Percentiles rank a stretch among this genome's conserved stretches.
phyloP scores from a whole-genome alignment of 1,284 basidiomycete species.

The Leccinum angustisporum region DNA sequence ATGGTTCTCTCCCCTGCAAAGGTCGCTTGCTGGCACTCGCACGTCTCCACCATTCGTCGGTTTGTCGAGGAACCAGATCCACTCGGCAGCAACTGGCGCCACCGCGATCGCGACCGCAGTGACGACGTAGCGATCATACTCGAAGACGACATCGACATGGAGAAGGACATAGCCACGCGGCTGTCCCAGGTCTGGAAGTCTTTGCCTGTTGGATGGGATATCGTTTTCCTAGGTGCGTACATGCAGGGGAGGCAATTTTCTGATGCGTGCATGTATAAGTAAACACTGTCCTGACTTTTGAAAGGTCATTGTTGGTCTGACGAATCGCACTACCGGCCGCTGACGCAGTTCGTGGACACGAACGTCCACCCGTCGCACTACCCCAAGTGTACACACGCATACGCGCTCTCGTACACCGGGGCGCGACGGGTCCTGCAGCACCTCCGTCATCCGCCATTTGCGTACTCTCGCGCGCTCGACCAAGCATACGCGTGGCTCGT shows the following conservation, averaged over 20 bases:
- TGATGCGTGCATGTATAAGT: neutral
- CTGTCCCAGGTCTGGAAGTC: slow-evolving; percentile 52
- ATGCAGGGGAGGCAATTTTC: neutral
- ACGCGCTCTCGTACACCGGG: slow-evolving; percentile 47
- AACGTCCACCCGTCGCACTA: slow-evolving; percentile 53
- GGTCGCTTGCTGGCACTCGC: slow-evolving; percentile 76
- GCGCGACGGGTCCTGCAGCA: slow-evolving; percentile 44
- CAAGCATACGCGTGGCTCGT: slow-evolving; percentile 74
- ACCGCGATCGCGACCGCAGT: slow-evolving; percentile 12
- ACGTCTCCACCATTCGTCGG: slow-evolving; percentile 52
- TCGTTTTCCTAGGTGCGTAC: slow-evolving; percentile 68
- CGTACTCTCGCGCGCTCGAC: slow-evolving; percentile 75
- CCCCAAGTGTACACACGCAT: slow-evolving; percentile 72
- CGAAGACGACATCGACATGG: slow-evolving; percentile 82
- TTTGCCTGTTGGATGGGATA: slow-evolving; percentile 70
- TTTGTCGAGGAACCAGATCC: slow-evolving; percentile 36
- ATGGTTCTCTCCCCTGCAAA: slow-evolving; percentile 55
- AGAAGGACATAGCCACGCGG: slow-evolving; percentile 57
- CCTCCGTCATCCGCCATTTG: slow-evolving; percentile 61
- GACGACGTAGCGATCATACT: slow-evolving; percentile 52
- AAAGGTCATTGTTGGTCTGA: slow-evolving; percentile 75
- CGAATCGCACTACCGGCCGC: slow-evolving; percentile 41
- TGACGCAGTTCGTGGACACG: slow-evolving; percentile 8
- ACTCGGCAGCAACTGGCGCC: neutral
- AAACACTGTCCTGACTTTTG: neutral